A percentile compares a stretch with the other conserved stretches of the same genome.
These are phyloP conservation scores for Phytophthora aleatoria DNA, from an alignment of 352 stramenopile genomes.

Conservation along the genomic window DNA sequence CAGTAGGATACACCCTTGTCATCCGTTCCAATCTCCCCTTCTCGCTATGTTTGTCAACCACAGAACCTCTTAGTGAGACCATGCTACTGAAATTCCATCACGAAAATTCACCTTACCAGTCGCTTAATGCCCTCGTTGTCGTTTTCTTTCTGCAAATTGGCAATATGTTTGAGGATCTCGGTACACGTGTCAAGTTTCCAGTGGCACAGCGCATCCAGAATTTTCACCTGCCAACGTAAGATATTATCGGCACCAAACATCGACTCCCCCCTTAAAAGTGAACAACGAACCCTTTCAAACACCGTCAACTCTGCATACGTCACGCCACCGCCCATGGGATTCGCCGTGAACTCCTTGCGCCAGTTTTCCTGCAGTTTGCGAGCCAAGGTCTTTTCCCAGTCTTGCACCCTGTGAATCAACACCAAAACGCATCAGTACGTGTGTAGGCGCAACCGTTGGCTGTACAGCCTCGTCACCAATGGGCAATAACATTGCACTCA, in stretches of 20 bases:
- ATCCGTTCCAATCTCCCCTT: conserved; percentile 71
- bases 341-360: conserved; percentile 63
- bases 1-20: conserved; percentile 80
- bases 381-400: conserved; percentile 80
- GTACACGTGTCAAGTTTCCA: conserved; percentile 82
- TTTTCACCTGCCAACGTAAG: conserved; percentile 49
- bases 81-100: background rate
- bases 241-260: conserved; percentile 4
- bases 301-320: conserved; percentile 67
- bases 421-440: conserved; percentile 19
- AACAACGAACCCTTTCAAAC: conserved; percentile 52
- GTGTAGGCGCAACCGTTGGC: conserved; percentile 12
- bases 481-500: conserved; percentile 30
- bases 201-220: conserved; percentile 83
- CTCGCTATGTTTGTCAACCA: conserved; percentile 44
- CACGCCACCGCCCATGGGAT: conserved; percentile 58
- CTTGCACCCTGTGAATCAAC: conserved; percentile 61
- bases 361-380: conserved; percentile 83
- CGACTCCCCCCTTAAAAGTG: background rate
- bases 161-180: conserved; percentile 81
- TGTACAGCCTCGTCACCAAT: conserved; percentile 11
- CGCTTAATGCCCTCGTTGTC: conserved; percentile 57
- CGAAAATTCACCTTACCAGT: conserved; percentile 48
- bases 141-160: conserved; percentile 65
- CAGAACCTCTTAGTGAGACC: conserved; percentile 7